phyloP scores from a whole-genome alignment of 805 yeast genomes.

The Lipomyces orientalis region DNA sequence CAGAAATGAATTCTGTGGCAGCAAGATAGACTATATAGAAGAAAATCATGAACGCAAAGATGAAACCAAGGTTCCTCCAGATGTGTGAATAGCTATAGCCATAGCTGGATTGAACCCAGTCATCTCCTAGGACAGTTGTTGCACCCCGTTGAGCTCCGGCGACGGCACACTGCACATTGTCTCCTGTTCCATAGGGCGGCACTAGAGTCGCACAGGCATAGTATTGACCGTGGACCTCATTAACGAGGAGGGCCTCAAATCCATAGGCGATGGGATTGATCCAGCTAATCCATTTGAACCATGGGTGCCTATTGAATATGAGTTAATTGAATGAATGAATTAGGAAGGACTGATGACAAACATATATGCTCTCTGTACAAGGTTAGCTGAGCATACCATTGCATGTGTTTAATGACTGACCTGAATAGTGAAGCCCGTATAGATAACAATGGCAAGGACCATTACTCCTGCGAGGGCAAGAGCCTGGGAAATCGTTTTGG shows the following conservation, averaged over 20 bases:
- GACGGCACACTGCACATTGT: constrained; percentile 56
- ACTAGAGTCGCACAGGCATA: constrained; percentile 47
- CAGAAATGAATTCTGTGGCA: constrained; percentile 12
- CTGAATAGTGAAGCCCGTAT: constrained; percentile 51
- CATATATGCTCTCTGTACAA: constrained; percentile 3
- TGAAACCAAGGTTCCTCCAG: constrained; percentile 54
- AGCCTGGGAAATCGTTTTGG: constrained; percentile 46
- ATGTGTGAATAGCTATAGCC: constrained; percentile 53
- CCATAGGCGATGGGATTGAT: constrained; percentile 53
- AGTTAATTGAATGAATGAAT: background rate
- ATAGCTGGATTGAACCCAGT: constrained; percentile 53
- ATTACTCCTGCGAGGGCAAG: constrained; percentile 54
- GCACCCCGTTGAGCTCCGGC: constrained; percentile 63
- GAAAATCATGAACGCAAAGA: constrained; percentile 51
- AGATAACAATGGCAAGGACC: constrained; percentile 50
- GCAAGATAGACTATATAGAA: constrained; percentile 54
- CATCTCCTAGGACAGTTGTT: constrained; percentile 57
- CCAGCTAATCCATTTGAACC: constrained; percentile 58
- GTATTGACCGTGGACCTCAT: constrained; percentile 52
- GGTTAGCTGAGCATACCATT: constrained; percentile 6
- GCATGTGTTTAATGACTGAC: background rate
- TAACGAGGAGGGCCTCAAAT: constrained; percentile 53
- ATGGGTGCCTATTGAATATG: constrained; percentile 32
- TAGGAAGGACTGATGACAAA: constrained; percentile 3
- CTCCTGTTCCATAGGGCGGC: constrained; percentile 52